phyloP scores from a whole-genome alignment of 495 filamentous ascomycete genomes.

The Neurospora cerealis region DNA sequence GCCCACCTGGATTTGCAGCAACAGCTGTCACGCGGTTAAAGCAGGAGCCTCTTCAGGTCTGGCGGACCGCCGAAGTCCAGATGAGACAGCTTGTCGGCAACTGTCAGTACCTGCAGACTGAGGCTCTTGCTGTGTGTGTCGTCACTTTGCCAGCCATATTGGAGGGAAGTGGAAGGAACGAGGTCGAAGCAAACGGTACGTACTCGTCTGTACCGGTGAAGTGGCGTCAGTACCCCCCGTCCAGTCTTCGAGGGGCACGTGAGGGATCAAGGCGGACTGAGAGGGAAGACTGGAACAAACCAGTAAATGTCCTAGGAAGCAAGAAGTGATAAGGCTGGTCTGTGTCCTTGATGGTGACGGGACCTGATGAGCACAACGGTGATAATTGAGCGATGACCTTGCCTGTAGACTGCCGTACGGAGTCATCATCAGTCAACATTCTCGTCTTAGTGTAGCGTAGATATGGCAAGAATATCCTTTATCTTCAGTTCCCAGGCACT shows the following conservation, averaged over 20 bases:
- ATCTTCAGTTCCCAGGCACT: not conserved
- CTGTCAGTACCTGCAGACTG: not conserved
- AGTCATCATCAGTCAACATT: not conserved
- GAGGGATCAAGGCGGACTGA: not conserved
- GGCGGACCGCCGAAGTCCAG: not conserved
- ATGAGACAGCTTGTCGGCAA: not conserved
- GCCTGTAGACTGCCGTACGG: not conserved
- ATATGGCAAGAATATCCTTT: rapidly evolving
- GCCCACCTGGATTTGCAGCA: not conserved
- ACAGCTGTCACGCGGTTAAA: not conserved
- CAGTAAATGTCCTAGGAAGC: not conserved
- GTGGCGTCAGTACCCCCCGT: not conserved
- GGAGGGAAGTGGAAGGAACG: not conserved
- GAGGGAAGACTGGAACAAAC: not conserved
- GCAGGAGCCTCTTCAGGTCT: not conserved
- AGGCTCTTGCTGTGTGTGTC: not conserved
- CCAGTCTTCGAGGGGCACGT: not conserved
- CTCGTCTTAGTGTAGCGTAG: not conserved
- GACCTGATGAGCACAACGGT: not conserved
- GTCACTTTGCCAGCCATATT: not conserved
- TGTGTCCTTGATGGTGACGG: not conserved
- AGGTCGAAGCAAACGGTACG: not conserved
- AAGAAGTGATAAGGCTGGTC: not conserved
- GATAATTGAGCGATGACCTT: not conserved
- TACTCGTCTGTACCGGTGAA: not conserved